These are phyloP conservation scores for Helianthus annuus DNA, from an alignment of 129 eudicot genomes.

Conservation along the genomic window DNA sequence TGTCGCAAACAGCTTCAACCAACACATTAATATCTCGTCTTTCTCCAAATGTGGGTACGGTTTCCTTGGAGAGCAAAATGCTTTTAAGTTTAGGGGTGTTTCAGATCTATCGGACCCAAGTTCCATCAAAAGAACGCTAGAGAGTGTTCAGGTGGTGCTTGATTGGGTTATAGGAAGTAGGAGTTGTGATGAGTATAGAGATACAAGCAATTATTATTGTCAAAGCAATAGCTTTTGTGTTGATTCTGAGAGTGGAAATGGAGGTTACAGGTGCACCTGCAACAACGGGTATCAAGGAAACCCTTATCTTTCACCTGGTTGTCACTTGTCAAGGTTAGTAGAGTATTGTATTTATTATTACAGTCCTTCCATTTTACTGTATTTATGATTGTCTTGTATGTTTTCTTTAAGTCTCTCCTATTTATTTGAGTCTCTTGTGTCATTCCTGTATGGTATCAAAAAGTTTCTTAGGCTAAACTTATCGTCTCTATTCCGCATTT, in stretches of 20 bases:
- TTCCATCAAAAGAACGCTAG: background rate
- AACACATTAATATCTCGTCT: conserved; percentile 1
- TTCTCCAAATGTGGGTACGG: conserved; percentile 42
- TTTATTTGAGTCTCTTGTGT: no score
- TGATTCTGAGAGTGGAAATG: conserved; percentile 22
- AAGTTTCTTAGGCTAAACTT: no score
- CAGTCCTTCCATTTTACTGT: no score
- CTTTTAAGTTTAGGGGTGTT: conserved; percentile 26
- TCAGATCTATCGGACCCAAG: conserved; percentile 32
- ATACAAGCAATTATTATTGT: conserved; percentile 23
- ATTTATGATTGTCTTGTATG: no score
- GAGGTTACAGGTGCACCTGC: conserved; percentile 38
- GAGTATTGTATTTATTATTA: no score
- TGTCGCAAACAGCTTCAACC: background rate
- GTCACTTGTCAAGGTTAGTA: conserved; percentile 30
- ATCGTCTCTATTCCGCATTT: no score
- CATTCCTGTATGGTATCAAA: no score
- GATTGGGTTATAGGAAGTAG: conserved; percentile 32
- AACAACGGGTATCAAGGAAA: conserved; percentile 35
- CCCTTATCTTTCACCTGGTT: conserved; percentile 41
- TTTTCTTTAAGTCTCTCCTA: no score
- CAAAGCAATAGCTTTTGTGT: conserved; percentile 32
- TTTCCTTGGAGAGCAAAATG: conserved; percentile 38
- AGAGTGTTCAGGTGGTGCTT: conserved; percentile 36
- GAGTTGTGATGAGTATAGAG: conserved; percentile 24